Conservation (phyloP, 1,284 basidiomycete species). For the Xerocomus amazonicus region DNA sequence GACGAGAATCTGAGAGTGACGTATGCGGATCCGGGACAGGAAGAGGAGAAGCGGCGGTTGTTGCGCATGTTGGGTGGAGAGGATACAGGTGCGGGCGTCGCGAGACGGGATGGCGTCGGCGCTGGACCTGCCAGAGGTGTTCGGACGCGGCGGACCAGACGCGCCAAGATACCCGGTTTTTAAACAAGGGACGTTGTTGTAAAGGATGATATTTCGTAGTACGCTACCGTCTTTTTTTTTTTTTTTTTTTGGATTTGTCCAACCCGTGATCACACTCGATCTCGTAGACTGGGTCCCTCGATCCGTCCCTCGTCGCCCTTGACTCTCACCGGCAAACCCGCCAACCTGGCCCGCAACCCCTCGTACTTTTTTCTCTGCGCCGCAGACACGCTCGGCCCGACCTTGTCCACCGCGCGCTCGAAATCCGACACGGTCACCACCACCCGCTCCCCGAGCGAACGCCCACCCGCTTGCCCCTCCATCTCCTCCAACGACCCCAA, state of each 20-base stretch:
- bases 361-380: constrained; percentile 84
- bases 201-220: too few species aligned
- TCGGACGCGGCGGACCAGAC: constrained; percentile 17
- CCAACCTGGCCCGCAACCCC: constrained; percentile 73
- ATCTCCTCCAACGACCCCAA: constrained; percentile 58
- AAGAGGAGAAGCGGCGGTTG: constrained; percentile 50
- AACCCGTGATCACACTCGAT: too few species aligned
- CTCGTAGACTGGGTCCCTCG: too few species aligned
- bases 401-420: constrained; percentile 71
- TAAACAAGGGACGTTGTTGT: too few species aligned
- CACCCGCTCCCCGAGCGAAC: constrained; percentile 31
- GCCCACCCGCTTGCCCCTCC: constrained; percentile 22
- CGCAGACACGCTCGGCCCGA: constrained; percentile 81
- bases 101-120: neutral
- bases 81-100: constrained; percentile 1
- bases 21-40: constrained; percentile 66
- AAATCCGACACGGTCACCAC: constrained; percentile 70
- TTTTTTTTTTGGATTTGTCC: too few species aligned
- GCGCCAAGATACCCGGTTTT: constrained; percentile 11
- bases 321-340: constrained; percentile 57
- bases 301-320: constrained; percentile 19
- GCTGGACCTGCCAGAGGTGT: neutral
- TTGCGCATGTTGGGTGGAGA: constrained; percentile 34
- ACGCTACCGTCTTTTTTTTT: too few species aligned
- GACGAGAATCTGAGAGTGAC: constrained; percentile 53